These are phyloP conservation scores for Vitis labrusca DNA, from an alignment of 164 flowering plant species.

Conservation along the genomic window DNA sequence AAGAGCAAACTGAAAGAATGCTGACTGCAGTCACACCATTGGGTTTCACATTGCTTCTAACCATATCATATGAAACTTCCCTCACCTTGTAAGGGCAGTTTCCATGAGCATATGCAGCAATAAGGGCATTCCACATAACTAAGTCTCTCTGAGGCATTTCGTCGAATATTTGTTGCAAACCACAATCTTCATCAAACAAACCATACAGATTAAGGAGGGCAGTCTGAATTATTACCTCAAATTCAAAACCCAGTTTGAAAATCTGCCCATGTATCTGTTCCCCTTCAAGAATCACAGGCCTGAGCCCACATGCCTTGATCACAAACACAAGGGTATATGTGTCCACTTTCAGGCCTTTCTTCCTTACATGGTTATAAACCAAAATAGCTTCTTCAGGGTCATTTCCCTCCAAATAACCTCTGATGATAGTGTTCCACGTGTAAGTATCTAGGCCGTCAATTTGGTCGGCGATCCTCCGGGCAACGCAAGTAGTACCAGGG, in stretches of 20 bases:
- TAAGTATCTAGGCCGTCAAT: slow-evolving; percentile 28
- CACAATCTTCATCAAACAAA: slow-evolving; percentile 18
- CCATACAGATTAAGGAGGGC: slow-evolving; percentile 31
- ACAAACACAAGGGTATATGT: slow-evolving; percentile 30
- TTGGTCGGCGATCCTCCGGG: slow-evolving; percentile 20
- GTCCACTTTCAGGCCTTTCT: slow-evolving; percentile 21
- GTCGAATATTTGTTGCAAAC: slow-evolving; percentile 28
- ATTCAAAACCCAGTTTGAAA: slow-evolving; percentile 33
- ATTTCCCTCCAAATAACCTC: slow-evolving; percentile 29
- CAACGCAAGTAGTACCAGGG: slow-evolving; percentile 11
- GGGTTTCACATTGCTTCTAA: slow-evolving; percentile 16
- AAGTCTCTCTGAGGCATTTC: slow-evolving; percentile 33
- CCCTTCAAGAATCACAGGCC: slow-evolving; percentile 16
- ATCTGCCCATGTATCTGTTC: slow-evolving; percentile 28
- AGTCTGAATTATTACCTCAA: slow-evolving; percentile 29
- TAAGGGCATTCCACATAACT: slow-evolving; percentile 34
- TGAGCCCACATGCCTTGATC: slow-evolving; percentile 32
- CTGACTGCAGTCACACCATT: slow-evolving; percentile 32
- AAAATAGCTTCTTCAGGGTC: slow-evolving; percentile 26
- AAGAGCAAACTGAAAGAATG: slow-evolving; percentile 38
- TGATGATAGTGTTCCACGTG: slow-evolving; percentile 40
- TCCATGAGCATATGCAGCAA: slow-evolving; percentile 26
- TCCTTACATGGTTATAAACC: slow-evolving; percentile 31
- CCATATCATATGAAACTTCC: slow-evolving; percentile 16
- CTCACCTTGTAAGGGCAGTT: slow-evolving; percentile 21